A percentile compares a stretch with the other conserved stretches of the same genome.
phyloP scores from a whole-genome alignment of 148 eudicot genomes.

The Nepenthes mirabilis region DNA sequence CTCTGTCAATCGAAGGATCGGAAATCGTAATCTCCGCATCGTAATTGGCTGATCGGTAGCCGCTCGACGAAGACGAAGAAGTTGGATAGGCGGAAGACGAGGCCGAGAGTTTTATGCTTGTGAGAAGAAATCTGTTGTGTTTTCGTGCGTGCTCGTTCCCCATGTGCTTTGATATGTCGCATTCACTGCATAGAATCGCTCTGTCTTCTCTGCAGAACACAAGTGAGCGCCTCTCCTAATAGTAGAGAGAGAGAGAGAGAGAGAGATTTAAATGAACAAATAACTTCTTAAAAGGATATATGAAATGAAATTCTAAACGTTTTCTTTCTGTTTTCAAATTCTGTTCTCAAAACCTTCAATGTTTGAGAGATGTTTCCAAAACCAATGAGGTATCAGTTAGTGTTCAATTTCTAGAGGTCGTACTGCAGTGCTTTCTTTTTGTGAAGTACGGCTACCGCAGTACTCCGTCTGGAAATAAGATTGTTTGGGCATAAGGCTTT shows the following conservation, averaged over 20 bases:
- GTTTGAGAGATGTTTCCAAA: too few relatives aligned
- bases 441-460: too few relatives aligned
- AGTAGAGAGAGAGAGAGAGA: background rate
- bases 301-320: too few relatives aligned
- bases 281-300: background rate
- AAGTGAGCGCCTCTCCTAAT: conserved; percentile 49
- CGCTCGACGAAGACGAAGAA: conserved; percentile 17
- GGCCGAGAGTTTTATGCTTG: conserved; percentile 45
- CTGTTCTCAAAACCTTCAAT: background rate
- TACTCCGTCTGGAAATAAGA: too few relatives aligned
- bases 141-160: conserved; percentile 45
- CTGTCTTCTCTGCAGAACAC: conserved; percentile 70
- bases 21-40: background rate
- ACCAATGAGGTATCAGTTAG: too few relatives aligned
- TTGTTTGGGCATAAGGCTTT: too few relatives aligned
- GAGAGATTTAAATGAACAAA: background rate
- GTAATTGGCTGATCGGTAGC: background rate
- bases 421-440: too few relatives aligned
- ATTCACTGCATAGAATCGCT: conserved; percentile 64
- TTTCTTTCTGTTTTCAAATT: background rate
- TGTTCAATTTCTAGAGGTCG: too few relatives aligned
- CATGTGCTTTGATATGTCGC: conserved; percentile 53
- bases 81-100: conserved; percentile 17
- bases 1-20: background rate
- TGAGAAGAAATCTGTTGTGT: conserved; percentile 58